phyloP scores from a whole-genome alignment of 1,284 basidiomycete genomes.

The Phaffia rhodozyma region DNA sequence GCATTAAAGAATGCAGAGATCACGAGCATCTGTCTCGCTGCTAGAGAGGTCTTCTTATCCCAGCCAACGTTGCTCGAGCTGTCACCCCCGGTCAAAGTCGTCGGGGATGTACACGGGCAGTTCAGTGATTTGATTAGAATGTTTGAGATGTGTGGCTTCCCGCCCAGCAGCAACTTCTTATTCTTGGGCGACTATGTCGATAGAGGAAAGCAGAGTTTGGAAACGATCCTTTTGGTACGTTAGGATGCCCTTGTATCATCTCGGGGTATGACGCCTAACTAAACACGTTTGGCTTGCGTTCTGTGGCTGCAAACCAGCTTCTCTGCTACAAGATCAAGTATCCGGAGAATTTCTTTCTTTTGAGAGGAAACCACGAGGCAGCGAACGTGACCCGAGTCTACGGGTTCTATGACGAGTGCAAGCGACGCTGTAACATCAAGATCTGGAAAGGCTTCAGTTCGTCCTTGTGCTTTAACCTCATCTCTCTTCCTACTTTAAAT shows the following conservation, averaged over 20 bases:
- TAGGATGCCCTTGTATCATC: background rate
- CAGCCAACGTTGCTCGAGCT: conserved; percentile 97
- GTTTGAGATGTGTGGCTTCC: conserved; percentile 99
- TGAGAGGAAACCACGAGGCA: conserved; percentile 98
- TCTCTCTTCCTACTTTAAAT: background rate
- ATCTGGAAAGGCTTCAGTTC: conserved; percentile 92
- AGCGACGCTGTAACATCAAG: conserved; percentile 98
- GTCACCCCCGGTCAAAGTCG: conserved; percentile 96
- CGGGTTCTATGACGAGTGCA: conserved; percentile 99
- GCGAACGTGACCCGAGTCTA: conserved; percentile 99
- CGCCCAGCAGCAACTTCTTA: conserved; percentile 92
- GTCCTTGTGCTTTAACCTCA: background rate
- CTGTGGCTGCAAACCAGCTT: conserved; percentile 33
- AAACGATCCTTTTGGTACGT: conserved; percentile 72
- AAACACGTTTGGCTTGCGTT: background rate
- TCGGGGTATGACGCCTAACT: background rate
- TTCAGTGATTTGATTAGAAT: conserved; percentile 96
- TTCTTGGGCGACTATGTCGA: conserved; percentile 99
- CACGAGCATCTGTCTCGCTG: conserved; percentile 87
- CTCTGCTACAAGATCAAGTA: conserved; percentile 99
- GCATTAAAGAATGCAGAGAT: conserved; percentile 97
- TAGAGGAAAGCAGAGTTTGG: conserved; percentile 93
- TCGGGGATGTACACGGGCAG: conserved; percentile 91
- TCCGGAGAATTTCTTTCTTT: conserved; percentile 97
- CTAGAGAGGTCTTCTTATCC: conserved; percentile 87